phyloP scores from a whole-genome alignment of 352 stramenopile genomes.

The Globisporangium canariense region DNA sequence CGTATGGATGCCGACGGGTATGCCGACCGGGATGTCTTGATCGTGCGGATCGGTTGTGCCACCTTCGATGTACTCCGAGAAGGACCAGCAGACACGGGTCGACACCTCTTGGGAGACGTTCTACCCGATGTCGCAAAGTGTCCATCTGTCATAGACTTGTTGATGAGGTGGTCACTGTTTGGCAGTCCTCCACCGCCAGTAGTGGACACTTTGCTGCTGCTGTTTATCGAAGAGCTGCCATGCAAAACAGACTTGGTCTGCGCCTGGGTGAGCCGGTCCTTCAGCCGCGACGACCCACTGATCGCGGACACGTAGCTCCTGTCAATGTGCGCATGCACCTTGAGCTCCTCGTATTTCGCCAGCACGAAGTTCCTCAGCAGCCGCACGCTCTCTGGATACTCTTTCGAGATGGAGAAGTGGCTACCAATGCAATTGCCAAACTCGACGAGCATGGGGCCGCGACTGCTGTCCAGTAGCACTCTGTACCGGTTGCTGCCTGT shows the following conservation, averaged over 20 bases:
- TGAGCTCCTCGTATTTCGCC: conserved; percentile 58
- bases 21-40: conserved; percentile 55
- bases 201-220: not conserved
- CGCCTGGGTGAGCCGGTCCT: conserved; percentile 40
- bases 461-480: conserved; percentile 75
- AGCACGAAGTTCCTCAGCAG: conserved; percentile 58
- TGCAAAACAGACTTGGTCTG: conserved; percentile 38
- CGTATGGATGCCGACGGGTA: conserved; percentile 26
- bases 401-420: conserved; percentile 54
- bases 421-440: conserved; percentile 76
- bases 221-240: conserved; percentile 11
- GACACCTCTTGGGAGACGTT: conserved; percentile 63
- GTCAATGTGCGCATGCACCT: conserved; percentile 69
- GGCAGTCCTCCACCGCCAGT: not conserved
- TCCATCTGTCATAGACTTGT: not conserved
- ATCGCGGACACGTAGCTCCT: conserved; percentile 70
- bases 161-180: conserved; percentile 1
- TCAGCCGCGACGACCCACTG: conserved; percentile 47
- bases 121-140: conserved; percentile 28
- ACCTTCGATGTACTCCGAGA: conserved; percentile 36
- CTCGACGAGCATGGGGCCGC: conserved; percentile 74
- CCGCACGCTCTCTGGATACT: conserved; percentile 50
- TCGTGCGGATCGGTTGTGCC: conserved; percentile 25
- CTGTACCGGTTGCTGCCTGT: conserved; percentile 71
- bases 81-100: conserved; percentile 58